These are phyloP conservation scores for Diphasiastrum complanatum DNA, from an alignment of 83 land plant species.

Conservation along the genomic window DNA sequence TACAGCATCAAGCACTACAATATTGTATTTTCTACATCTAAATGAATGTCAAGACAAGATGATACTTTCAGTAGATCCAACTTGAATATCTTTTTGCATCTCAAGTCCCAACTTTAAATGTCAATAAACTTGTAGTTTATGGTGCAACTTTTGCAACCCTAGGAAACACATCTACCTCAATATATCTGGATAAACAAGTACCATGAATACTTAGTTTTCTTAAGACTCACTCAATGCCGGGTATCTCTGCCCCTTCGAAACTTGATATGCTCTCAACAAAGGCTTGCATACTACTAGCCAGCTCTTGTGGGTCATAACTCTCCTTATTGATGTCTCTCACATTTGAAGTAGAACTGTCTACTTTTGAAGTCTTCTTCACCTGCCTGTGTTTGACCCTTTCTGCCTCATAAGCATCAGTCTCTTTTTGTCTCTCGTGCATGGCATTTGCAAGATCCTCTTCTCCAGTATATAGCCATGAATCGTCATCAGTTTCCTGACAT, in stretches of 20 bases:
- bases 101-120: too few species aligned
- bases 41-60: too few species aligned
- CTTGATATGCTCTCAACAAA: constrained; percentile 76
- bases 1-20: too few species aligned
- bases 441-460: constrained; percentile 71
- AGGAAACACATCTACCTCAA: constrained; percentile 2
- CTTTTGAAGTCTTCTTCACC: constrained; percentile 14
- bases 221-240: constrained; percentile 42
- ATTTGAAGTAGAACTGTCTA: not conserved
- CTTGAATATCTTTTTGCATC: too few species aligned
- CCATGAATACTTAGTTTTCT: not conserved
- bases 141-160: constrained; percentile 5
- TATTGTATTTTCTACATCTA: too few species aligned
- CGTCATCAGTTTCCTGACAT: constrained; percentile 58
- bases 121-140: too few species aligned
- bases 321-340: constrained; percentile 2
- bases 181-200: constrained; percentile 5
- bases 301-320: constrained; percentile 39
- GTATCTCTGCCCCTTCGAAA: constrained; percentile 84
- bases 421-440: constrained; percentile 64
- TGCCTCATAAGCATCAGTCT: constrained; percentile 63
- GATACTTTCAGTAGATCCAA: too few species aligned
- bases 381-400: constrained; percentile 34
- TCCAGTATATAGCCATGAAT: constrained; percentile 84
- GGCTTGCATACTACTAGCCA: constrained; percentile 61